Base-by-base conservation (phyloP, 352 stramenopile genomes). In the Thraustochytrium sp. region DNA sequence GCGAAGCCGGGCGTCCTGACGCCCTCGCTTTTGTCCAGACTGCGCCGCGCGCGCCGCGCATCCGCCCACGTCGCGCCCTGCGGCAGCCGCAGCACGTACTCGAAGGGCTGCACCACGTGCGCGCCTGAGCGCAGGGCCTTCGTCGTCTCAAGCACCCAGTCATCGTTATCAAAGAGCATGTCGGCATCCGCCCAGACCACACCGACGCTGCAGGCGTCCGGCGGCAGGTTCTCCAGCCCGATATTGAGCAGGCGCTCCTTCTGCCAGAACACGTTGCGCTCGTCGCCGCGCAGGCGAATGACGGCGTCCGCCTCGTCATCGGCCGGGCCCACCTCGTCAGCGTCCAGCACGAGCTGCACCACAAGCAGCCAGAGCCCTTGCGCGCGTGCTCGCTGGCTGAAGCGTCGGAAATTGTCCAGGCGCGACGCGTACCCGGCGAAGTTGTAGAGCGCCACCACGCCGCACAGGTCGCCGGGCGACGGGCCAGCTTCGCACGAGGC, bases 231-330 rank as follows among this genome's bases (percentile, higher is more conserved):
- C n/a, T 18, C 31, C 21, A 80, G 18, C 23, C 44, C 68, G 13
- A 63, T 44, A 34, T 80, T 80, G 18, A 80, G 21, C n/a, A 80
- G 68, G 23, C 68, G 68, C 38, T 80, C 68, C 31, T 80, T 80
- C 37, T 80, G 68, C 68, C 68, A 80, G 16, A 80, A 18, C 2
- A 48, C 37, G 4, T 48, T 23, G 29, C 40, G n/a, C 4, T 26
- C 31, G 34, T 46, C 42, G 2, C 26, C 53, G 5, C 42, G 29
- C 11, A 64, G 26, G 18, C 23, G 46, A 13, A 64, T 80, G 9
- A 80, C n/a, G 18, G 68, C 68, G 38, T 64, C 53, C 31, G 68
- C 48, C 9, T 61, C 62, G 21, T 26, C 36, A 26, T 5, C 5
- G 5, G 8, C 8, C 16, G 18, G 31, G 8, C 11, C n/a, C 5